These are phyloP conservation scores for Proteromonas lacertae DNA, from an alignment of 352 stramenopile species.

Conservation along the genomic window DNA sequence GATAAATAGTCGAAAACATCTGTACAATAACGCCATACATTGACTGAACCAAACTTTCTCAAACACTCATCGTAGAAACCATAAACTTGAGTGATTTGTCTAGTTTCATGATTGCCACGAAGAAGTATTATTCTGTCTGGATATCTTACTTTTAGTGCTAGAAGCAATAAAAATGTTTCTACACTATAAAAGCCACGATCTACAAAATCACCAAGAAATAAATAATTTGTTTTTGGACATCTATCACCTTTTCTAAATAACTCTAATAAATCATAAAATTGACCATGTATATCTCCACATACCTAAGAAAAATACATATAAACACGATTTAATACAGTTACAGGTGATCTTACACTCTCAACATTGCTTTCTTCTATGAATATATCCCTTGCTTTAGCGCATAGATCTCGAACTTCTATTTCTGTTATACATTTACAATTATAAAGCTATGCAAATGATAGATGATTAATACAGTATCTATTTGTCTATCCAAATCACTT, in stretches of 20 bases:
- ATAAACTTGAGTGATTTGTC: slow-evolving; percentile 96
- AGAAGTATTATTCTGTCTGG: slow-evolving; percentile 94
- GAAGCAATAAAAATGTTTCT: slow-evolving; percentile 86
- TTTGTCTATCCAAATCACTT: too few relatives aligned
- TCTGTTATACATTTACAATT: slow-evolving; percentile 92
- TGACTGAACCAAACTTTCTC: too few relatives aligned
- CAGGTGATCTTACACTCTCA: slow-evolving; percentile 82
- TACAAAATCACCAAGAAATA: slow-evolving; percentile 99
- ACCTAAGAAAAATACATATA: slow-evolving; percentile 26
- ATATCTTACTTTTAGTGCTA: slow-evolving; percentile 92
- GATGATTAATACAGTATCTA: too few relatives aligned
- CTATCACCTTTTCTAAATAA: slow-evolving; percentile 87
- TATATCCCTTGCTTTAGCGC: slow-evolving; percentile 83
- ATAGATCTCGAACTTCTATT: slow-evolving; percentile 83
- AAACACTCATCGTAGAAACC: too few relatives aligned
- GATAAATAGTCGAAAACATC: slow-evolving; percentile 99
- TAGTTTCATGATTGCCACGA: slow-evolving; percentile 86
- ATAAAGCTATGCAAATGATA: slow-evolving; percentile 23
- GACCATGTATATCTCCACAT: slow-evolving; percentile 93
- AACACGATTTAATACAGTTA: slow-evolving; percentile 48
- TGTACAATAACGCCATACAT: slow-evolving; percentile 95
- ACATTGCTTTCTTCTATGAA: slow-evolving; percentile 97
- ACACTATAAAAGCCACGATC: slow-evolving; percentile 96
- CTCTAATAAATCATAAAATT: slow-evolving; percentile 97
- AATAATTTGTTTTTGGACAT: slow-evolving; percentile 91